phyloP scores from a whole-genome alignment of 140 eudicot species.

The Bidens hawaiensis region DNA sequence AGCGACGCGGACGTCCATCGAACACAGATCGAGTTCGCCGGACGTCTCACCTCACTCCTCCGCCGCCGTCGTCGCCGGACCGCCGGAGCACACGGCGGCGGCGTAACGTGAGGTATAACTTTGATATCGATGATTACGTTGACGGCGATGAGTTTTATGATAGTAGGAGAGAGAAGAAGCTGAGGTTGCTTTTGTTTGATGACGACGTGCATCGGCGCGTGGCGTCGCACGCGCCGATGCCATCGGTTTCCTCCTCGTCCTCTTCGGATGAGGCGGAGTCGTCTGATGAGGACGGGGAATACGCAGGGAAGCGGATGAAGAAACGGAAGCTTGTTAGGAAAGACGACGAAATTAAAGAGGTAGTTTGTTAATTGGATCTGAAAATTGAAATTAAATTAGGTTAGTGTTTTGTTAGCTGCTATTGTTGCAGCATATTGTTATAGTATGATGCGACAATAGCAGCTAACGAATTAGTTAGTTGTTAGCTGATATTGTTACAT shows the following conservation, averaged over 20 bases:
- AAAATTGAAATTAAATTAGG: too few relatives aligned
- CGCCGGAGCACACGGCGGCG: constrained; percentile 64
- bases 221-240: constrained; percentile 45
- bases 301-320: constrained; percentile 35
- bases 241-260: constrained; percentile 31
- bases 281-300: neutral
- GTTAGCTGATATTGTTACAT: too few relatives aligned
- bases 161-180: too few relatives aligned
- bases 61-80: constrained; percentile 29
- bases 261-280: constrained; percentile 23
- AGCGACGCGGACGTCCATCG: constrained; percentile 68
- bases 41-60: constrained; percentile 14
- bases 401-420: too few relatives aligned
- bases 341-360: constrained; percentile 28
- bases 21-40: constrained; percentile 66
- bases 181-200: too few relatives aligned
- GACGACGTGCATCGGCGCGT: too few relatives aligned
- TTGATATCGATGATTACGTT: constrained; percentile 73
- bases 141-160: constrained; percentile 64
- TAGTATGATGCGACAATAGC: too few relatives aligned
- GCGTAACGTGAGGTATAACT: constrained; percentile 64
- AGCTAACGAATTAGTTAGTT: too few relatives aligned
- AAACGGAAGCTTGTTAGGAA: constrained; percentile 46
- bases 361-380: constrained; percentile 27
- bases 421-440: too few relatives aligned